Percentiles rank a stretch among this genome's conserved stretches.
Conservation (phyloP, 805 yeast species). For the Blastobotrys mokoenaii region DNA sequence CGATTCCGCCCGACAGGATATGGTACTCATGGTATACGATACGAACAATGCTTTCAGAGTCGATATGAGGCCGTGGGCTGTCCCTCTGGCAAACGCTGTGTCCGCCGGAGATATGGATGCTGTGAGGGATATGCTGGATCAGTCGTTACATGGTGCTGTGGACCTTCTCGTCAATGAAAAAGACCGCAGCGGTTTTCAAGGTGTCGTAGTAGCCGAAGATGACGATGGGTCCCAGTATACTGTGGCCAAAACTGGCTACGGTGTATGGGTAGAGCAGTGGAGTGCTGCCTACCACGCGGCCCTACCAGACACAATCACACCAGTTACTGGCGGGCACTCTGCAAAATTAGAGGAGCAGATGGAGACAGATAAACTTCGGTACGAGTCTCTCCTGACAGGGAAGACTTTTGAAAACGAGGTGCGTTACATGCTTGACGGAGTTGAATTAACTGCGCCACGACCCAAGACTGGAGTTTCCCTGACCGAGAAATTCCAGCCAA, state of each 20-base stretch:
- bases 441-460: not conserved
- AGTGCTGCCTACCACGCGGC: not conserved
- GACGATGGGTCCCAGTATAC: conserved; percentile 1
- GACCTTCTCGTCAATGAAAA: conserved; percentile 14
- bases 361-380: conserved; percentile 1
- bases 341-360: not conserved
- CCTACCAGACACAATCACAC: not conserved
- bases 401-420: conserved; percentile 5
- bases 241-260: conserved; percentile 2
- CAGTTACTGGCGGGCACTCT: not conserved
- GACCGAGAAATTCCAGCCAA: conserved; percentile 18
- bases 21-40: not conserved
- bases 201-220: conserved; percentile 2
- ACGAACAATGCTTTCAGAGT: not conserved
- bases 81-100: conserved; percentile 8
- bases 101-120: conserved; percentile 2
- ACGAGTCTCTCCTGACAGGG: conserved; percentile 5
- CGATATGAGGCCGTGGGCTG: conserved; percentile 10
- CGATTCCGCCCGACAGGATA: not conserved
- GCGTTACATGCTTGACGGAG: conserved; percentile 2
- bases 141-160: conserved; percentile 19
- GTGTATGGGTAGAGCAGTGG: conserved; percentile 8
- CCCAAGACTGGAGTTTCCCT: conserved; percentile 8
- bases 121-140: not conserved
- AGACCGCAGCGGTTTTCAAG: conserved; percentile 14